Percentiles rank a stretch among this genome's conserved stretches.
phyloP scores from a whole-genome alignment of 2,329 filamentous ascomycete genomes.

The Botrytis elliptica region DNA sequence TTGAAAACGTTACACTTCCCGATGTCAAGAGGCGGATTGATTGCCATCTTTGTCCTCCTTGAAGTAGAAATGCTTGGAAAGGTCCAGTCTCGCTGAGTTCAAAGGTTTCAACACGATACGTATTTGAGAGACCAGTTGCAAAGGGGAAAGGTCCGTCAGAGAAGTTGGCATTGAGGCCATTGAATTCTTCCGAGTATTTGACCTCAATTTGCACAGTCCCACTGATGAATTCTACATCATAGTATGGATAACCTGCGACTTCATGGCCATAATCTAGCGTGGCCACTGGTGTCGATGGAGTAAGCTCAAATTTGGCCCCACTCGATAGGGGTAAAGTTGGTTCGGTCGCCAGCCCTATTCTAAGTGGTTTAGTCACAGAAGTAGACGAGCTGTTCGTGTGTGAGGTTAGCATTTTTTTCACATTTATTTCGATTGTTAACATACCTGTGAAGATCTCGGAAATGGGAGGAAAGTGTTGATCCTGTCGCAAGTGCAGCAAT shows the following conservation, averaged over 20 bases:
- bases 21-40: constrained; percentile 42
- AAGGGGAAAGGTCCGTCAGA: neutral
- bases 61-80: constrained; percentile 40
- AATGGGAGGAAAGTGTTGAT: neutral
- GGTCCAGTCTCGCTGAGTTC: constrained; percentile 39
- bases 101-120: neutral
- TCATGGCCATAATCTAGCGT: constrained; percentile 1
- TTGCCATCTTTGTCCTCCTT: constrained; percentile 46
- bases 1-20: constrained; percentile 36
- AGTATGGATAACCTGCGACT: neutral
- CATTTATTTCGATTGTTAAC: neutral
- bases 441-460: neutral
- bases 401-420: neutral
- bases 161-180: neutral
- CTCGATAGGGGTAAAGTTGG: neutral
- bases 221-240: neutral
- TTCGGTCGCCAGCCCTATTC: neutral
- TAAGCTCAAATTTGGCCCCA: neutral
- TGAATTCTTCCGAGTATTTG: constrained; percentile 1
- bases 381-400: neutral
- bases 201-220: neutral
- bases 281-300: neutral
- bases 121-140: neutral
- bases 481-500: neutral
- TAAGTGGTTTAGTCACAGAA: neutral